Evolutionary conservation across 768 basidiomycete genomes (phyloP).

Genomic region (Mycena olivaceomarginata): DNA sequence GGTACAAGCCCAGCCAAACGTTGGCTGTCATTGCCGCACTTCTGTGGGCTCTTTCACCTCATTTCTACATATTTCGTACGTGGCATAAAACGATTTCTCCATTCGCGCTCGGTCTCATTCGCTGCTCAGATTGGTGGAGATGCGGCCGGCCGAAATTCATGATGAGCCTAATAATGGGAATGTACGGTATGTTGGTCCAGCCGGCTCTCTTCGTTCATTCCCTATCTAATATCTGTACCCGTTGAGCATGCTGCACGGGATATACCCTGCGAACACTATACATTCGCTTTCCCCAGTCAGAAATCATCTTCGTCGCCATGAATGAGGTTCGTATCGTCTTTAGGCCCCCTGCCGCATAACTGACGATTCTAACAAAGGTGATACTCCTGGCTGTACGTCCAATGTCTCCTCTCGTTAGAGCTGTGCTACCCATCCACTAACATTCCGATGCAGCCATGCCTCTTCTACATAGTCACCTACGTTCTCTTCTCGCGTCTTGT

Average conservation of each 20-base stretch:
- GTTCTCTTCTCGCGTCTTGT: background rate
- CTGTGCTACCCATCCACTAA: background rate
- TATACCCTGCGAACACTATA: background rate
- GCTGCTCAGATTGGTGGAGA: conserved; percentile 5
- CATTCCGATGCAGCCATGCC: background rate
- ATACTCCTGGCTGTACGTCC: background rate
- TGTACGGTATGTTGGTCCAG: background rate
- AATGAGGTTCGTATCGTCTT: background rate
- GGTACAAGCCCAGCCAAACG: background rate
- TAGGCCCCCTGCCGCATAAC: background rate
- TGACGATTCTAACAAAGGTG: background rate
- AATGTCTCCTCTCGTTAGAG: background rate
- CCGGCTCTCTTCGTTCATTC: background rate
- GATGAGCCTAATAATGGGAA: conserved; percentile 1
- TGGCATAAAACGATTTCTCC: too few species aligned
- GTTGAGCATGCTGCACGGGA: background rate
- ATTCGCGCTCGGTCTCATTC: background rate
- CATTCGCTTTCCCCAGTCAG: background rate
- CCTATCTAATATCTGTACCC: too few species aligned
- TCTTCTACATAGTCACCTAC: conserved; percentile 6
- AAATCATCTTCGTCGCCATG: background rate
- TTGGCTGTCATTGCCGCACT: background rate
- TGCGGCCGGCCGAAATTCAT: background rate
- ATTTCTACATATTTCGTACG: conserved; percentile 6
- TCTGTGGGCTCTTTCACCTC: background rate